These are phyloP conservation scores for Penicillium sp. DNA, from an alignment of 2,329 filamentous ascomycete species.

Conservation along the genomic window DNA sequence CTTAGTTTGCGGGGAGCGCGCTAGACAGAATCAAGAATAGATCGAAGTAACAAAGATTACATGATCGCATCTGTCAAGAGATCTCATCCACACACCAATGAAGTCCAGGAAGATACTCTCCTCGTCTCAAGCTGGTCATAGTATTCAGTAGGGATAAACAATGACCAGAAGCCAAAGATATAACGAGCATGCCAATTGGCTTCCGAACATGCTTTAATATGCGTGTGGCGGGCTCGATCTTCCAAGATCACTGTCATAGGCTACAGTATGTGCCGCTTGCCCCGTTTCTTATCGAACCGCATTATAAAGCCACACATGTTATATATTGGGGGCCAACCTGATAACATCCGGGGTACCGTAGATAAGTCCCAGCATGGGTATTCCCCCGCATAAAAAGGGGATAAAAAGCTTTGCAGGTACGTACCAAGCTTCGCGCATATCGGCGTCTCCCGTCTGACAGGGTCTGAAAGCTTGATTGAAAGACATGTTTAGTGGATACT, in stretches of 20 bases:
- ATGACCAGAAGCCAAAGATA: neutral
- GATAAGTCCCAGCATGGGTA: neutral
- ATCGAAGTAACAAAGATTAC: neutral
- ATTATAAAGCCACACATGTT: neutral
- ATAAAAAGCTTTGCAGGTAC: neutral
- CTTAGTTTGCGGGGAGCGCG: neutral
- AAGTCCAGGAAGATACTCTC: neutral
- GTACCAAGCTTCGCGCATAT: conserved; percentile 7
- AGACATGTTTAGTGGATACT: neutral
- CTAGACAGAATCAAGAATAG: neutral
- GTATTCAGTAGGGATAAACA: neutral
- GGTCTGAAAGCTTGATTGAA: conserved; percentile 5
- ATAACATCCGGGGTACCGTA: neutral
- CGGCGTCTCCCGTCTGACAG: conserved; percentile 13
- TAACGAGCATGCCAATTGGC: neutral
- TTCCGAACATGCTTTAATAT: neutral
- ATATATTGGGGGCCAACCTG: neutral
- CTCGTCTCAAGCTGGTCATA: neutral
- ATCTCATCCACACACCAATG: conserved; percentile 1
- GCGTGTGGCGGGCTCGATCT: neutral
- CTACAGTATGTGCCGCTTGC: neutral
- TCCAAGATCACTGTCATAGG: neutral
- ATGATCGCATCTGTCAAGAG: neutral
- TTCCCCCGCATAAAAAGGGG: neutral
- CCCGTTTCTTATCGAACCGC: neutral